These are phyloP conservation scores for Yamadazyma diddensiae DNA, from an alignment of 1,139 yeast genomes.

Conservation along the genomic window DNA sequence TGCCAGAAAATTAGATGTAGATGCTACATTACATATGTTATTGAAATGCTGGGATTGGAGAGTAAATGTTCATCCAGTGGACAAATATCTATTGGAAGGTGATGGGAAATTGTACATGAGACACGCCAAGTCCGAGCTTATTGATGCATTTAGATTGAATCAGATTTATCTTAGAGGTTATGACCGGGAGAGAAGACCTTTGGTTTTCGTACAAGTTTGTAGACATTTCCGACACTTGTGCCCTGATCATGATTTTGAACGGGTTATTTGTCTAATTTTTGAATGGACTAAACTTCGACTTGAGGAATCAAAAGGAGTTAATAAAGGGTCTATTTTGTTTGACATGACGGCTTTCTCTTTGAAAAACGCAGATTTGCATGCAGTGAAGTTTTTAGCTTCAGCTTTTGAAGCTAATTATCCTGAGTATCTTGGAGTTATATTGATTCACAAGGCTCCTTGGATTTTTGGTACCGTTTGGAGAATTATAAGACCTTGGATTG, in stretches of 20 bases:
- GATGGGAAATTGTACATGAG: constrained; percentile 39
- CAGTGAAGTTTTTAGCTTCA: constrained; percentile 73
- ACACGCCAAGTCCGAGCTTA: constrained; percentile 37
- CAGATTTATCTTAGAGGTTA: constrained; percentile 66
- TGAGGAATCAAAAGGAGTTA: constrained; percentile 51
- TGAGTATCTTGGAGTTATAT: constrained; percentile 70
- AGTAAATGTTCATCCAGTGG: constrained; percentile 51
- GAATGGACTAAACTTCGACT: constrained; percentile 68
- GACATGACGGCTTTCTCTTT: constrained; percentile 74
- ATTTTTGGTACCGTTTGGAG: constrained; percentile 85
- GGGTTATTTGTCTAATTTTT: constrained; percentile 62
- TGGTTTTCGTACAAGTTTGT: constrained; percentile 70
- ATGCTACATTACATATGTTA: constrained; percentile 62
- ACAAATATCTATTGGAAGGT: constrained; percentile 56
- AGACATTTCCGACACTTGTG: constrained; percentile 72
- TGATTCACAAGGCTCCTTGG: constrained; percentile 91
- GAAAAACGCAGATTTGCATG: constrained; percentile 79
- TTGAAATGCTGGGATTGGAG: constrained; percentile 73
- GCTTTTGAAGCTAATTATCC: constrained; percentile 89
- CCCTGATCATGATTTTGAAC: constrained; percentile 62
- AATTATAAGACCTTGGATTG: constrained; percentile 80
- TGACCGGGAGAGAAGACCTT: constrained; percentile 65
- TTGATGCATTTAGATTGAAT: constrained; percentile 50
- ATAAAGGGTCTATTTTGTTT: constrained; percentile 71
- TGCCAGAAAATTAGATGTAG: constrained; percentile 73